These are phyloP conservation scores for Botrytis cinerea DNA, from an alignment of 2,329 filamentous ascomycete genomes.

Conservation along the genomic window DNA sequence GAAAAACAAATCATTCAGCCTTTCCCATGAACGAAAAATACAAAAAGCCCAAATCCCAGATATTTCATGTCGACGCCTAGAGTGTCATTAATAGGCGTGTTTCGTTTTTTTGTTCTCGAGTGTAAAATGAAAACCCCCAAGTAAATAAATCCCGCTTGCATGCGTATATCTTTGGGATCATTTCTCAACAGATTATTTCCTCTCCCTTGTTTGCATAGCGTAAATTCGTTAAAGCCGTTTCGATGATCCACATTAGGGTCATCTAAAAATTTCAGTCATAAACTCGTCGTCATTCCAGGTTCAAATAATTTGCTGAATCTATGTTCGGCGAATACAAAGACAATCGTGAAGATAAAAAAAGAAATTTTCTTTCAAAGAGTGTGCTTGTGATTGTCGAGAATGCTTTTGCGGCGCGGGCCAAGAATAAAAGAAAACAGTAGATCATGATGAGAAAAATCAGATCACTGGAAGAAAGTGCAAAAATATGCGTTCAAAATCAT, in stretches of 20 bases:
- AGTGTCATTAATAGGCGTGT: slow-evolving; percentile 40
- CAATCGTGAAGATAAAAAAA: slow-evolving; percentile 36
- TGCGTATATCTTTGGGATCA: slow-evolving; percentile 40
- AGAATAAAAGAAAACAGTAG: slow-evolving; percentile 27
- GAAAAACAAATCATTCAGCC: slow-evolving; percentile 25
- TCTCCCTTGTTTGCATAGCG: slow-evolving; percentile 31
- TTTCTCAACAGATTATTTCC: slow-evolving; percentile 33
- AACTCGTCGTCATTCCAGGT: slow-evolving; percentile 45
- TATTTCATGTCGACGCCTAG: slow-evolving; percentile 33
- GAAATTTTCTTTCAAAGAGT: slow-evolving; percentile 38
- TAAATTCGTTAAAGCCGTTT: slow-evolving; percentile 33
- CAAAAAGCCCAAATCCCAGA: slow-evolving; percentile 14
- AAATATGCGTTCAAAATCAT: slow-evolving; percentile 27
- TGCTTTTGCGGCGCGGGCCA: slow-evolving; percentile 37
- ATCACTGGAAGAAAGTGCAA: slow-evolving; percentile 36
- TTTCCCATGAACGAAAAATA: slow-evolving; percentile 22
- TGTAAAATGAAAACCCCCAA: slow-evolving; percentile 24
- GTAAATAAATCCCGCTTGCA: slow-evolving; percentile 29
- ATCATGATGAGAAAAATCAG: slow-evolving; percentile 22
- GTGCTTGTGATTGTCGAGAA: slow-evolving; percentile 37
- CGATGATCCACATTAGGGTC: slow-evolving; percentile 28
- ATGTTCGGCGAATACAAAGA: slow-evolving; percentile 46
- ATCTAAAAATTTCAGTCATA: slow-evolving; percentile 43
- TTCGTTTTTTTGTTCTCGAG: slow-evolving; percentile 24
- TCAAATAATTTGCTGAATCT: slow-evolving; percentile 44